Base-by-base conservation (phyloP, 208 protist genomes). In the Trypanosoma boissoni region DNA sequence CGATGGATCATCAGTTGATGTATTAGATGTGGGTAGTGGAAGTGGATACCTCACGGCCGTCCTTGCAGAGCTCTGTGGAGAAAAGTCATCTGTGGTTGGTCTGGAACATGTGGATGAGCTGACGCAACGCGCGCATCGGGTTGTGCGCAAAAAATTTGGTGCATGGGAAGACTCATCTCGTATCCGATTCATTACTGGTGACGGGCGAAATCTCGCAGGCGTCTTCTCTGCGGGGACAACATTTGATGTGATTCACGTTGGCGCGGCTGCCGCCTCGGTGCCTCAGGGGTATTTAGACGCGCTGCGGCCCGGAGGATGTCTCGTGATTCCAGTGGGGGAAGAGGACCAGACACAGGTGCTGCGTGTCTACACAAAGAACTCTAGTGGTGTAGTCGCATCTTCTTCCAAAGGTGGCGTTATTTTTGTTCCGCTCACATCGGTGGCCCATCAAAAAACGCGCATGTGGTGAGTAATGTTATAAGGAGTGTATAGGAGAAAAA, bases 231-330 rank as follows among this genome's bases (percentile, higher is more conserved):
- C 56, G 37, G 26, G 8, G 26, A 39, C 20, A 26, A 42, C 27
- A 34, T 96, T 89, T 68, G 78, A 93, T 56, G 69, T 87, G n/a
- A 92, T 96, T 57, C 89, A 96, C 57, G 89, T 96, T 18, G 89
- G 89, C 24, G 89, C 89, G 14, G 86, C 89, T 2, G 81, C 62
- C 48, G 44, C 71, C 43, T 23, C 42, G 10, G 65, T 91, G 18
- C 75, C 74, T 23, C 54, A 74, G 20, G 43, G 46, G 58, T 76
- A 90, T 28, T 21, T 86, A 39, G 43, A 74, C 4, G 58, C 83
- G 8, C 72, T 96, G 9, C 57, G 64, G 14, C 58, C 61, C 18
- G 72, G 74, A 16, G 86, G 84, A 6, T 80, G 79, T 26, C 54
- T 93, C 27, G 76, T 95, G 20, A 80, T 93, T 18, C 89, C 86